phyloP scores from a whole-genome alignment of 2,329 filamentous ascomycete species.

The Rutstroemia sp. region DNA sequence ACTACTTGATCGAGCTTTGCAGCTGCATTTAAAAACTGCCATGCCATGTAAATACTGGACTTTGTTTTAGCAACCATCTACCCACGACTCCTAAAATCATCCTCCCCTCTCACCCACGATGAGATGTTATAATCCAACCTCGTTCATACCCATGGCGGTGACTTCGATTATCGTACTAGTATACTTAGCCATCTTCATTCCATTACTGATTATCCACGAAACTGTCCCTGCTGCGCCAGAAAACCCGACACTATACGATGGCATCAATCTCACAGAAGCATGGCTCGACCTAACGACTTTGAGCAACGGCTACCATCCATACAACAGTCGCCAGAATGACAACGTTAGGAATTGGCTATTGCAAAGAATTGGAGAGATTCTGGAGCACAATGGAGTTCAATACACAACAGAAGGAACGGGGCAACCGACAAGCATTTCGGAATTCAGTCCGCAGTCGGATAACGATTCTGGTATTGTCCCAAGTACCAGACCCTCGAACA shows the following conservation, averaged over 20 bases:
- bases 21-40: background rate
- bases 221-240: conserved; percentile 61
- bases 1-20: background rate
- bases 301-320: conserved; percentile 73
- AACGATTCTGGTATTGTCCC: conserved; percentile 8
- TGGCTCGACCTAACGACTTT: conserved; percentile 78
- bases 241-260: conserved; percentile 45
- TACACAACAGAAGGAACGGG: conserved; percentile 35
- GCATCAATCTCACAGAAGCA: conserved; percentile 75
- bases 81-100: background rate
- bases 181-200: conserved; percentile 72
- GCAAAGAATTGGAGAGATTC: conserved; percentile 60
- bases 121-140: conserved; percentile 48
- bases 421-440: background rate
- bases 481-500: background rate
- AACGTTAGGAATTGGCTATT: conserved; percentile 71
- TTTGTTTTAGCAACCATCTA: background rate
- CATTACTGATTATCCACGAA: conserved; percentile 67
- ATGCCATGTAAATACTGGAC: background rate
- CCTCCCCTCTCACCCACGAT: conserved; percentile 13
- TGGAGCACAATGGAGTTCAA: conserved; percentile 50
- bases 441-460: background rate
- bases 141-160: conserved; percentile 75
- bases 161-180: conserved; percentile 69
- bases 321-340: conserved; percentile 81